phyloP scores from a whole-genome alignment of 2,329 filamentous ascomycete species.

The Colletotrichum liaoningense region DNA sequence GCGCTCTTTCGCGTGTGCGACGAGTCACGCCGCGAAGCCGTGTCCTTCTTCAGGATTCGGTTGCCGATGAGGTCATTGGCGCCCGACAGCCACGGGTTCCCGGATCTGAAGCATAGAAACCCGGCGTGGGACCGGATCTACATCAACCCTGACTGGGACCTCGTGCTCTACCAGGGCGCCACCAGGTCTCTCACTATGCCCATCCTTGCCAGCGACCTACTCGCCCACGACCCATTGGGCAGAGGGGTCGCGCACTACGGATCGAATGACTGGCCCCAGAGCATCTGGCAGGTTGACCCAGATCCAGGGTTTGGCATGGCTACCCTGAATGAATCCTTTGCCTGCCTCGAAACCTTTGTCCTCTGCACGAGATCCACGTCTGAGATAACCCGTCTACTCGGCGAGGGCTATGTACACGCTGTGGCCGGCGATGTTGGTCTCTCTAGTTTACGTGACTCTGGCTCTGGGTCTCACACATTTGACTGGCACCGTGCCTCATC shows the following conservation, averaged over 20 bases:
- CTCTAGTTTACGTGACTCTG: conserved; percentile 12
- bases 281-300: conserved; percentile 25
- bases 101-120: conserved; percentile 30
- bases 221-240: conserved; percentile 33
- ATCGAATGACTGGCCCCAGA: conserved; percentile 30
- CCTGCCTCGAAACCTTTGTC: conserved; percentile 25
- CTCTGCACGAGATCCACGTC: conserved; percentile 25
- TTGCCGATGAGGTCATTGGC: conserved; percentile 31
- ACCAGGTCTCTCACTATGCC: conserved; percentile 22
- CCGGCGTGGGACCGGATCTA: conserved; percentile 34
- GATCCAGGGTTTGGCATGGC: conserved; percentile 34
- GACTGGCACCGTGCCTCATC: conserved; percentile 19
- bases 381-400: conserved; percentile 13
- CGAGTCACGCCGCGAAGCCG: conserved; percentile 34
- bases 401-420: conserved; percentile 29
- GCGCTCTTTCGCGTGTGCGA: conserved; percentile 35
- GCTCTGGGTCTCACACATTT: background rate
- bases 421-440: conserved; percentile 23
- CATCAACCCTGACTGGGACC: conserved; percentile 39
- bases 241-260: conserved; percentile 35
- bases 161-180: conserved; percentile 34
- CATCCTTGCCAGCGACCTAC: conserved; percentile 37
- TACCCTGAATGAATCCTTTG: conserved; percentile 26
- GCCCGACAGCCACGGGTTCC: conserved; percentile 23
- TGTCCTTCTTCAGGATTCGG: conserved; percentile 38